A percentile compares a stretch with the other conserved stretches of the same genome.
Evolutionary conservation across 2,329 filamentous ascomycete species (phyloP).

Genomic region (Phialophora expanda): DNA sequence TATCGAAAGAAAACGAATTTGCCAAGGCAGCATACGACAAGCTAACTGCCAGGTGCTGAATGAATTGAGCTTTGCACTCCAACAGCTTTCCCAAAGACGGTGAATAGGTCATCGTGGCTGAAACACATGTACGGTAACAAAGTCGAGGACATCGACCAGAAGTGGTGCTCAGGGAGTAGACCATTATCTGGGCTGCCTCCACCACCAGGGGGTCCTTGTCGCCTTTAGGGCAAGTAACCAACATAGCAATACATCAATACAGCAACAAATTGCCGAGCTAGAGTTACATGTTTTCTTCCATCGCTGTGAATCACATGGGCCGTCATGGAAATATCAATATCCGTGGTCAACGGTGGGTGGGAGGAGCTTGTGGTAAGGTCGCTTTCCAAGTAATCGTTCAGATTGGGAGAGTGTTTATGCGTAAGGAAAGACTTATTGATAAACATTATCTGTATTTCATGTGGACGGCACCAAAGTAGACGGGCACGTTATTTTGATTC

Average conservation of each 20-base stretch:
- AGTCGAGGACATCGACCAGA: not conserved
- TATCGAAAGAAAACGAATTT: not conserved
- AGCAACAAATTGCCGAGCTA: not conserved
- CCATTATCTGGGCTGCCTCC: too few species aligned
- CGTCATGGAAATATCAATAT: not conserved
- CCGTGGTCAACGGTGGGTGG: not conserved
- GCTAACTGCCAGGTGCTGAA: not conserved
- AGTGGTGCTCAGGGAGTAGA: not conserved
- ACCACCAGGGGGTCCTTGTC: not conserved
- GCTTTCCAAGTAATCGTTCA: not conserved
- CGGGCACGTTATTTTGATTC: not conserved
- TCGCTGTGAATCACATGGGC: not conserved
- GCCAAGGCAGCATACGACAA: too few species aligned
- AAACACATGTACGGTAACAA: not conserved
- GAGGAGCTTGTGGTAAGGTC: not conserved
- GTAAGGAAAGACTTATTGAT: not conserved
- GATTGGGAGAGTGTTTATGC: not conserved
- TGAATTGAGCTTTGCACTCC: not conserved
- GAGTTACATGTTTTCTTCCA: not conserved
- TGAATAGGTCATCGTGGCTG: not conserved
- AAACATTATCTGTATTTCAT: not conserved
- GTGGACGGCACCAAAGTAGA: not conserved
- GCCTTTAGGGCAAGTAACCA: not conserved
- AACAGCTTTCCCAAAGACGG: not conserved
- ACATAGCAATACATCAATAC: not conserved